Base-by-base conservation (phyloP, 441 rosid species). In the Euphorbia schlechtendalii region DNA sequence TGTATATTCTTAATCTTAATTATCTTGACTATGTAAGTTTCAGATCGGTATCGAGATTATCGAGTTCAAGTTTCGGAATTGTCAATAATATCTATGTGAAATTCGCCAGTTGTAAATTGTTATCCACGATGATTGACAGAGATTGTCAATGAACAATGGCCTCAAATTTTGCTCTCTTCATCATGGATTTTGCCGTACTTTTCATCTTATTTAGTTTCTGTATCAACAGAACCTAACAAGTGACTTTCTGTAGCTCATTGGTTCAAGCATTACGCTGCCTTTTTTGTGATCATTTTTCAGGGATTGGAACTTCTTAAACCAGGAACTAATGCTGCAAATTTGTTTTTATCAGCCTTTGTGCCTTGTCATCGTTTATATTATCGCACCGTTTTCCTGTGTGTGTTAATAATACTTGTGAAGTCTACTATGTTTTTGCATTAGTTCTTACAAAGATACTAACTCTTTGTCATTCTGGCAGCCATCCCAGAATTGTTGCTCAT, bases 401-500 rank as follows among this genome's bases (percentile, higher is more conserved):
- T 27, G 11, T n/a, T 64, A 4, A 10, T 8, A 13, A 14, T 54
- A 46, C 18, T 15, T 59, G 10, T 48, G 3, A 6, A 32, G 4
- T 43, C 27, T 58, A 3, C 25, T 9, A 17, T 71, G 12, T 55
- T 4, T 56, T 2, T 22, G 14, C 43, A 45, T 38, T 52, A 41
- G 52, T 7, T 56, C 25, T 45, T 13, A 1, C 51, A 30, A 12
- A 1, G 60, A 45, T 15, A 43, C 55, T 81, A 72, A 79, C 63
- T 59, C 28, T 24, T 53, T 40, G 18, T 53, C 56, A 46, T 64
- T 38, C 58, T 73, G 69, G 40, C 89, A 87, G 96, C 32, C 65
- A 67, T 72, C 79, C 80, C 61, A 81, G 78, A 80, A 68, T 75
- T 21, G 84, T 94, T 63, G 93, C 98, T 13, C 76, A 91, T 73